A percentile compares a stretch with the other conserved stretches of the same genome.
phyloP scores from a whole-genome alignment of 2,329 filamentous ascomycete species.

The Arthrobotrys megalospora region DNA sequence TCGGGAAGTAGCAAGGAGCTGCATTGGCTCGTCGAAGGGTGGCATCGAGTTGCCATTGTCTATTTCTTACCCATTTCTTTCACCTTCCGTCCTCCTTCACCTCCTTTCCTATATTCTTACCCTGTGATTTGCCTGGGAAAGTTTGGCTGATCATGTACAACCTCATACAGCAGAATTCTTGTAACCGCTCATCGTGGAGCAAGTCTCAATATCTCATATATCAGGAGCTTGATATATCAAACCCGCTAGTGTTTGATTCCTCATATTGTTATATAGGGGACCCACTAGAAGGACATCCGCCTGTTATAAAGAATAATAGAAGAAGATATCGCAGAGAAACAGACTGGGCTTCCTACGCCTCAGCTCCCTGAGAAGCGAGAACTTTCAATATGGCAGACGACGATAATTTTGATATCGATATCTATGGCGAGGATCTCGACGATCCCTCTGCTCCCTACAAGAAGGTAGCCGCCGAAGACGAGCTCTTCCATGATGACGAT shows the following conservation, averaged over 20 bases:
- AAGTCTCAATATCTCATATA: slow-evolving; percentile 60
- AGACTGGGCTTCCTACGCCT: slow-evolving; percentile 22
- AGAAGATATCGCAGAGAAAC: slow-evolving; percentile 47
- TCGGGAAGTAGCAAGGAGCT: slow-evolving; percentile 27
- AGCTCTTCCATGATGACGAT: slow-evolving; percentile 66
- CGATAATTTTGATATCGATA: slow-evolving; percentile 78
- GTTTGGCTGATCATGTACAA: slow-evolving; percentile 61
- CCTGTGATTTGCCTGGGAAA: slow-evolving; percentile 54
- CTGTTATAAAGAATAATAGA: slow-evolving; percentile 61
- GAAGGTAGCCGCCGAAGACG: slow-evolving; percentile 66
- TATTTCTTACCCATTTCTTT: slow-evolving; percentile 47
- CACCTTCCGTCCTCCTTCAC: slow-evolving; percentile 48
- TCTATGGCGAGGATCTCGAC: slow-evolving; percentile 74
- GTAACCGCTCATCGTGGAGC: slow-evolving; percentile 60
- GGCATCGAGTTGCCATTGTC: slow-evolving; percentile 37
- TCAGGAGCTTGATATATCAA: slow-evolving; percentile 58
- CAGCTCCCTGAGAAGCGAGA: slow-evolving; percentile 46
- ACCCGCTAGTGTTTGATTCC: slow-evolving; percentile 56
- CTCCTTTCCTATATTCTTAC: slow-evolving; percentile 28
- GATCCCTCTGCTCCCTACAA: slow-evolving; percentile 67
- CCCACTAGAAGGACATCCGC: slow-evolving; percentile 60
- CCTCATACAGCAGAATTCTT: slow-evolving; percentile 59
- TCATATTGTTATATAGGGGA: slow-evolving; percentile 61
- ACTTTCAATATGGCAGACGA: slow-evolving; percentile 75
- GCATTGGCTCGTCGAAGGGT: slow-evolving; percentile 24